Evolutionary conservation across 2,329 filamentous ascomycete genomes (phyloP), one percentile per base, ranked within the genome.

Genomic region (Diaporthe destruens): DNA sequence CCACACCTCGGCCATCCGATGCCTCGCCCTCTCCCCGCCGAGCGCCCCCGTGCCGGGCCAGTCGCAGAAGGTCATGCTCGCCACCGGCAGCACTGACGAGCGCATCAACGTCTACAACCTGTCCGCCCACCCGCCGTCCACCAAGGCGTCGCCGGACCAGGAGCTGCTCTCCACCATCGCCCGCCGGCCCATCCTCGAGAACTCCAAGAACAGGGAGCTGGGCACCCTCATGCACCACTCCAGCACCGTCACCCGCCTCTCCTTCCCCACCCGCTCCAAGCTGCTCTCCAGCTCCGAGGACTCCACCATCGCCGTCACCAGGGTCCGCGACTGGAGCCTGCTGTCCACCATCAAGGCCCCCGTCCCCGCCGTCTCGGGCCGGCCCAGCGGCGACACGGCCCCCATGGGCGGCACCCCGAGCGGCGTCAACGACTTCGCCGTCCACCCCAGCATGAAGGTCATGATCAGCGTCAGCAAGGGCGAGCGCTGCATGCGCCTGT

Each of bases 381-480:
- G 95, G 75, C 95, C 96, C 12, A 96, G 92, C 77, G 96, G 96
- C 73, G 96, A 98, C 81, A 98, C 96, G 23, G 94, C 95, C 9
- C 91, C 93, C 2, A 89, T 92, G 14, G 95, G 94, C 23, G 93
- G 91, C 61, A 90, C 93, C 34, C 95, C 95, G 0, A 90, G 92
- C n/a, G 96, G 96, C 23, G 90, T 98, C 76, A 98, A 98, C 81
- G 94, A 95, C 81, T 97, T 99, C 81, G 94, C 96, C 2, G 93
- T 99, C 34, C 96, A 99, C 81, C 96, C 96, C 0, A 97, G 94
- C 81, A 94, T 97, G 89, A 98, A 98, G 84, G 86, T 99, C 66
- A 98, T 98, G 94, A 90, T 99, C 74, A 97, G 91, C 77, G 95
- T 98, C 11, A 93, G 94, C 76, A 94, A 92, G 78, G 95, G 95